Evolutionary conservation across 257 asterid species (phyloP).

Genomic region (Plantago elongata): DNA sequence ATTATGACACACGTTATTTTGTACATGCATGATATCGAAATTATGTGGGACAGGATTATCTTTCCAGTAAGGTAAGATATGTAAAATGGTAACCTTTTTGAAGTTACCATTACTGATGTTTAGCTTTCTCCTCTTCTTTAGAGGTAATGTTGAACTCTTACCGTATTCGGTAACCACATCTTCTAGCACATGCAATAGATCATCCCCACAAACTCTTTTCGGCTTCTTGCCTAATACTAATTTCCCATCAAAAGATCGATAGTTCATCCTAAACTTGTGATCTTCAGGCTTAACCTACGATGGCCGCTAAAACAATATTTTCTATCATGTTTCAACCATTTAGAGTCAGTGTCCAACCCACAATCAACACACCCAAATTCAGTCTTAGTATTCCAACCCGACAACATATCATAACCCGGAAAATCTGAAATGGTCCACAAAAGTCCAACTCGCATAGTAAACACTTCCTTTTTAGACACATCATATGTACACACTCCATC

Average conservation of each 20-base stretch:
- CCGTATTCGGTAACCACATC: not conserved
- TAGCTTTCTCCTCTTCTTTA: not conserved
- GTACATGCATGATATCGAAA: slow-evolving; percentile 16
- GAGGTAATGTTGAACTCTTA: not conserved
- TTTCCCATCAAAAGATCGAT: not conserved
- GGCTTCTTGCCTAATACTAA: not conserved
- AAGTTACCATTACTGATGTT: not conserved
- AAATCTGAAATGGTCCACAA: slow-evolving; percentile 13
- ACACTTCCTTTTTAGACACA: not conserved
- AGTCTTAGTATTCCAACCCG: slow-evolving; percentile 1
- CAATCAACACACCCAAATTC: not conserved
- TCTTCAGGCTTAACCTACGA: not conserved
- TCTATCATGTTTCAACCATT: not conserved
- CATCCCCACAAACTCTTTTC: not conserved
- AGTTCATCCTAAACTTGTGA: not conserved
- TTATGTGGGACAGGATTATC: not conserved
- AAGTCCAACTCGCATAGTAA: not conserved
- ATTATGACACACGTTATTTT: slow-evolving; percentile 6
- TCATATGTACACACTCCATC: not conserved
- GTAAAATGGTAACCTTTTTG: not conserved
- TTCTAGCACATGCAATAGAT: not conserved
- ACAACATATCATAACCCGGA: not conserved
- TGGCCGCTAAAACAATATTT: not conserved
- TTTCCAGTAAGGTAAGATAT: slow-evolving; percentile 15
- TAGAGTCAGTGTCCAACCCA: not conserved